Base-by-base conservation (phyloP, 371 early-diverging fungal species). In the Mucor saturninus region DNA sequence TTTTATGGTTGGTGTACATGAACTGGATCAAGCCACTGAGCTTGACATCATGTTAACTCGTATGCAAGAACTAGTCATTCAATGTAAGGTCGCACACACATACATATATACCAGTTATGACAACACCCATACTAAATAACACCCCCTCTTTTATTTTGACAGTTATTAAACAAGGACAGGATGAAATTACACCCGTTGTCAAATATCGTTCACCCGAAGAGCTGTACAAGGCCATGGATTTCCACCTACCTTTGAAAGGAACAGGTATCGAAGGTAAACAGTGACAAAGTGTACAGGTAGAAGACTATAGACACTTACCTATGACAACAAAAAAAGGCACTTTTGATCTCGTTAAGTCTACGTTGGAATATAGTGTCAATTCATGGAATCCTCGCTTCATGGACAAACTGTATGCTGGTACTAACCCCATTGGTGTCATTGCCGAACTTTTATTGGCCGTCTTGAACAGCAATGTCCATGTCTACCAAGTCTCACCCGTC, bases 321-420 rank as follows among this genome's bases (percentile, higher is more conserved):
- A 21, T 21, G 21, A 1, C 21, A 21, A 21, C 21, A 21, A 21
- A 21, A 21, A 21, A 0, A 86, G 85, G 75, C 13, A 80, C 83
- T 13, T 85, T 88, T 64, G 75, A 79, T 8, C 65, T 80, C 32
- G 77, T 89, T 65, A 75, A 81, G 35, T 74, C 80, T 37, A 79
- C 86, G 1, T 56, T 90, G 26, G 52, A 73, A 35, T 79, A 82
- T 65, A 88, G 85, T 65, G 86, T 88, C 54, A 83, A 87, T 65
- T 71, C 84, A n/a, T 91, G 90, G 87, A 88, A 90, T 72, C 89
- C 90, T 9, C 70, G 89, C 15, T 95, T 94, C 64, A 78, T 94
- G 81, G 94, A 93, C 73, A 95, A 94, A 65, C 76, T 95, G 7
- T 95, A 94, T 65, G 86, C 95, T 8, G 88, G 91, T 2, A 86